Percentiles rank a stretch among this genome's conserved stretches.
phyloP scores from a whole-genome alignment of 768 basidiomycete species.

The Sporobolomyces phaffii region DNA sequence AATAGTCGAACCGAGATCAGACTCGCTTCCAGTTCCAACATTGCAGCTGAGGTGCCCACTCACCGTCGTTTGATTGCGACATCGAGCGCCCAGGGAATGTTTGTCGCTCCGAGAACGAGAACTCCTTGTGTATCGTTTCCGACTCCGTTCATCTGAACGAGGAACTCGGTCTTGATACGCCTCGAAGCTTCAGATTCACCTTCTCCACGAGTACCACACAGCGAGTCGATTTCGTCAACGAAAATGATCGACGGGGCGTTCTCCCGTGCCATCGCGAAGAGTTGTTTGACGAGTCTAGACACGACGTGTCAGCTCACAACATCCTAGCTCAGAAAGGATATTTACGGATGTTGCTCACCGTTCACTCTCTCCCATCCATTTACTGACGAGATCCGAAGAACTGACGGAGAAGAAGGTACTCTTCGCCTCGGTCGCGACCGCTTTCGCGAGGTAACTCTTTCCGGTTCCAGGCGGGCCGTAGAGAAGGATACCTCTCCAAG shows the following conservation, averaged over 20 bases:
- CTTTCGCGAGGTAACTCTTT: slow-evolving; percentile 93
- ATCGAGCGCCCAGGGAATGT: slow-evolving; percentile 97
- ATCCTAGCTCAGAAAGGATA: too few relatives aligned
- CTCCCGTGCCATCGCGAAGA: slow-evolving; percentile 93
- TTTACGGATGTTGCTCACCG: slow-evolving; percentile 56
- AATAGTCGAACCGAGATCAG: too few relatives aligned
- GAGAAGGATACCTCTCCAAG: slow-evolving; percentile 90
- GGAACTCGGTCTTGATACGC: slow-evolving; percentile 88
- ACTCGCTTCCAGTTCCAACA: too few relatives aligned
- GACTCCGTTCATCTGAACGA: slow-evolving; percentile 96
- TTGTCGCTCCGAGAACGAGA: slow-evolving; percentile 91
- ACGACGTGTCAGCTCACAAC: too few relatives aligned
- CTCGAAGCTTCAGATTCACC: slow-evolving; percentile 96
- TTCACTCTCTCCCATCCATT: slow-evolving; percentile 99
- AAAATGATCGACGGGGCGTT: slow-evolving; percentile 97
- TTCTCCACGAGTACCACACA: slow-evolving; percentile 89
- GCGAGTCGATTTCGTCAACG: slow-evolving; percentile 95
- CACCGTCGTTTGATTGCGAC: slow-evolving; percentile 82
- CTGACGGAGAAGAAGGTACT: slow-evolving; percentile 98
- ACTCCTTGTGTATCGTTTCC: slow-evolving; percentile 96
- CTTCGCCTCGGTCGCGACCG: slow-evolving; percentile 97
- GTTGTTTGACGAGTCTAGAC: slow-evolving; percentile 74
- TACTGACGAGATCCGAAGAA: slow-evolving; percentile 90
- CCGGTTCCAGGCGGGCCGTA: slow-evolving; percentile 98
- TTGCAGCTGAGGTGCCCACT: slow-evolving; percentile 43